These are phyloP conservation scores for Candida tallmaniae DNA, from an alignment of 805 yeast genomes.

Conservation along the genomic window DNA sequence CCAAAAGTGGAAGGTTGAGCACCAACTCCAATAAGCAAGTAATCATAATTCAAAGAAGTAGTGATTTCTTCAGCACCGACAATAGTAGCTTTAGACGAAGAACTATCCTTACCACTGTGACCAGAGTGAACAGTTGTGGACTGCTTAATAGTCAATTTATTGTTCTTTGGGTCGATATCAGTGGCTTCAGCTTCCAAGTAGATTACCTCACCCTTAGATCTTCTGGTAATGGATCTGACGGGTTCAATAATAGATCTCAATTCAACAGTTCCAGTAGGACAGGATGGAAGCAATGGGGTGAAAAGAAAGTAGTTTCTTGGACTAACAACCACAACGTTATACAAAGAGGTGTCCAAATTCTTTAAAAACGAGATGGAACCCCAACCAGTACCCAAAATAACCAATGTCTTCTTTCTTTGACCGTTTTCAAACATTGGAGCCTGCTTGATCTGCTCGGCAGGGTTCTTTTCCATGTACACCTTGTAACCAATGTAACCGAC, in stretches of 20 bases:
- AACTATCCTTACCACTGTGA: constrained; percentile 48
- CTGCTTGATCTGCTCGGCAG: constrained; percentile 58
- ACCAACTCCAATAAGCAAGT: constrained; percentile 89
- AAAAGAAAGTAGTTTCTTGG: constrained; percentile 94
- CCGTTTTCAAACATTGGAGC: constrained; percentile 52
- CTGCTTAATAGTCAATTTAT: constrained; percentile 60
- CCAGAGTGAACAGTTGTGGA: constrained; percentile 53
- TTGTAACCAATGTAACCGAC: constrained; percentile 47
- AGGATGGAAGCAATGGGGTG: constrained; percentile 93
- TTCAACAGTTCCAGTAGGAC: constrained; percentile 92
- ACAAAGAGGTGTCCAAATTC: constrained; percentile 77
- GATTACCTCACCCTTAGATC: constrained; percentile 68
- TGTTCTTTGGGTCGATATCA: constrained; percentile 68
- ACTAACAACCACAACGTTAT: constrained; percentile 84
- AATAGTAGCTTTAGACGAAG: constrained; percentile 37
- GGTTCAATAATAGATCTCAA: constrained; percentile 91
- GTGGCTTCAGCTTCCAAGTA: constrained; percentile 91
- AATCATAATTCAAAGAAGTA: constrained; percentile 61
- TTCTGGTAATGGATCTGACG: constrained; percentile 79
- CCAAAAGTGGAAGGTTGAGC: constrained; percentile 94
- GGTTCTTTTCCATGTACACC: constrained; percentile 59
- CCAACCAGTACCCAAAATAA: constrained; percentile 91
- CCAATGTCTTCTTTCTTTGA: constrained; percentile 65
- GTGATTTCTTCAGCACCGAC: constrained; percentile 41
- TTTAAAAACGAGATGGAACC: constrained; percentile 84